Evolutionary conservation across 1,284 basidiomycete genomes (phyloP).

Genomic region (Austroboletus olivaceoglutinosus): DNA sequence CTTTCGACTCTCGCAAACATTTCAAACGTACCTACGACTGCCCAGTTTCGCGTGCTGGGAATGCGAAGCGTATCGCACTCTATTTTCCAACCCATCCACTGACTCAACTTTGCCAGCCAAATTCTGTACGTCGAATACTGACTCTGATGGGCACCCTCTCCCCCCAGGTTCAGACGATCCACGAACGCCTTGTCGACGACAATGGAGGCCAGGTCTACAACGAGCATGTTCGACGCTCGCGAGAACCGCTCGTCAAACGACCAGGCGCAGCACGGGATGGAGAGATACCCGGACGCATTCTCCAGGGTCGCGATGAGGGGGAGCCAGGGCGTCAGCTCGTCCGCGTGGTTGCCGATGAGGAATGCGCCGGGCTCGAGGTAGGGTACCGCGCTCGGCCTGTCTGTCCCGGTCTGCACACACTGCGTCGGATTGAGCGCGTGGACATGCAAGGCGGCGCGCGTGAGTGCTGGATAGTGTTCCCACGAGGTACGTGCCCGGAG

Average conservation of each 20-base stretch:
- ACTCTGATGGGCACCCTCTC: slow-evolving; percentile 53
- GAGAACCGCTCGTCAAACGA: slow-evolving; percentile 65
- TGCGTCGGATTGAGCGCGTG: slow-evolving; percentile 63
- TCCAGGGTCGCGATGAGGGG: slow-evolving; percentile 68
- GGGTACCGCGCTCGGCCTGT: not conserved
- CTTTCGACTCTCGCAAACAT: not conserved
- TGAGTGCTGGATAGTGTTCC: slow-evolving; percentile 65
- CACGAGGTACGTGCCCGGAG: slow-evolving; percentile 80
- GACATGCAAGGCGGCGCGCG: slow-evolving; percentile 59
- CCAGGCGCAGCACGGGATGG: slow-evolving; percentile 91
- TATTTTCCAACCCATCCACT: slow-evolving; percentile 79
- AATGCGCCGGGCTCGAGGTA: slow-evolving; percentile 49
- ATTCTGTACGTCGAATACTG: slow-evolving; percentile 79
- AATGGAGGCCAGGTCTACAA: not conserved
- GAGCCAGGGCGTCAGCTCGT: slow-evolving; percentile 92
- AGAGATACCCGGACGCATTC: slow-evolving; percentile 72
- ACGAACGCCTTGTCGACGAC: slow-evolving; percentile 39
- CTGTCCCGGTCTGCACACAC: slow-evolving; percentile 1
- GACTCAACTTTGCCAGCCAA: slow-evolving; percentile 72
- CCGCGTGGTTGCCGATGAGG: slow-evolving; percentile 93
- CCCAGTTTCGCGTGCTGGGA: slow-evolving; percentile 93
- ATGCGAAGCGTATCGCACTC: slow-evolving; percentile 88
- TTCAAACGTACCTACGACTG: slow-evolving; percentile 69
- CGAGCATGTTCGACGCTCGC: slow-evolving; percentile 34
- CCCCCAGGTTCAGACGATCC: slow-evolving; percentile 56